These are phyloP conservation scores for Nemania sp. DNA, from an alignment of 2,329 filamentous ascomycete genomes.

Conservation along the genomic window DNA sequence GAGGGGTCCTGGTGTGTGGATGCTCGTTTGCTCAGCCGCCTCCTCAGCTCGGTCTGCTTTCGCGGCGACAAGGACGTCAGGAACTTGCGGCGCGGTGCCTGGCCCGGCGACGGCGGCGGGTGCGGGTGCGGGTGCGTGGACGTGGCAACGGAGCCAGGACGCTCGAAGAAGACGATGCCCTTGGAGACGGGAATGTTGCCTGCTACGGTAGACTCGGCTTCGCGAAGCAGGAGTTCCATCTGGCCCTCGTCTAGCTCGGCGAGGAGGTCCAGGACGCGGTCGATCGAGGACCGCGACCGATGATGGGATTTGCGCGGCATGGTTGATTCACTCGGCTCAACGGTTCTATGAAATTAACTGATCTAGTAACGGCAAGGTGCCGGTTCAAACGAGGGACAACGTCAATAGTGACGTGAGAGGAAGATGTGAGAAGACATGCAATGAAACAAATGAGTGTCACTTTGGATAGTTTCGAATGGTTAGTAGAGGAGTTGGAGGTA, in stretches of 20 bases:
- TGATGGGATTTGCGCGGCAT: constrained; percentile 30
- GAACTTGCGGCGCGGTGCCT: constrained; percentile 34
- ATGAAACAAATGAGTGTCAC: too few relatives aligned
- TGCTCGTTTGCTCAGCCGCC: constrained; percentile 31
- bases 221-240: constrained; percentile 35
- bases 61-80: constrained; percentile 34
- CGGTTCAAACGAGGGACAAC: neutral
- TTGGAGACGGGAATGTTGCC: constrained; percentile 37
- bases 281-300: constrained; percentile 37
- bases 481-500: too few relatives aligned
- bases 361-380: neutral
- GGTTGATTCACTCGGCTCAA: neutral
- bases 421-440: constrained; percentile 4
- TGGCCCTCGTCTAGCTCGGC: constrained; percentile 37
- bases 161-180: constrained; percentile 38
- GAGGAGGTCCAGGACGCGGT: constrained; percentile 39
- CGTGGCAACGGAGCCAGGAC: constrained; percentile 12
- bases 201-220: constrained; percentile 36
- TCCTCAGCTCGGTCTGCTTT: constrained; percentile 31
- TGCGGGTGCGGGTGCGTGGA: neutral
- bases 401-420: constrained; percentile 1
- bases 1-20: constrained; percentile 23
- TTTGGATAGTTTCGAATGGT: too few relatives aligned
- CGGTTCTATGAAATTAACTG: neutral
- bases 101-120: constrained; percentile 14